Evolutionary conservation across 208 protist genomes (phyloP), one percentile per base, ranked within the genome.

Genomic region (Porcisia hertigi): DNA sequence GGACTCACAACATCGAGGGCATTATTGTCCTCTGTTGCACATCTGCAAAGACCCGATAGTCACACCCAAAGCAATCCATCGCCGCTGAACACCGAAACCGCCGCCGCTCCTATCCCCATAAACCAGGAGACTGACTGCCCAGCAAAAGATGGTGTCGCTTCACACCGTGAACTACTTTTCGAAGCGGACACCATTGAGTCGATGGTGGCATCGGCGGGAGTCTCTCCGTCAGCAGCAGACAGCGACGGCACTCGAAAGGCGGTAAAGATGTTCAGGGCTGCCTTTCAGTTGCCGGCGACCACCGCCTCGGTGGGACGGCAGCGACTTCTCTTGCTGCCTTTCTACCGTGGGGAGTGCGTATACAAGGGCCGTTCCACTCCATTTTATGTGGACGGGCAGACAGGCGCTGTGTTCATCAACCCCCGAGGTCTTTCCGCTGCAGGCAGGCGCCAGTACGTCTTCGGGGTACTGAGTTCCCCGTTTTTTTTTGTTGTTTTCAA

Each of bases 331-430:
- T 75, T 59, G 16, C 60, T 88, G 14, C 84, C 84, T 52, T 88
- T 88, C 39, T 85, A 83, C 41, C 69, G 66, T 7, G 84, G 84
- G 1, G 23, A 49, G 65, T 88, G 77, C 58, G 71, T 47, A 8
- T 88, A 88, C 71, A 85, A 88, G 45, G 69, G 64, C 1, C 36
- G 47, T 16, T 66, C 52, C 4, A 75, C 72, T 7, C 57, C 55
- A 3, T 89, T 87, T 43, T 75, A 80, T 16, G 66, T 89, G 20
- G 86, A 89, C 54, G 86, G 77, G 30, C 86, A 89, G 69, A 89
- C 77, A 3, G 74, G 82, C 0, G 18, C 69, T 8, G 80, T 82
- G 25, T 79, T 59, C 8, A 71, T 82, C 2, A 66, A 73, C 49
- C 72, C 77, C 45, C 47, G 58, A 55, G 41, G 36, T 1, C 53